Conservation (phyloP, 1,139 yeast species). For the Candida sp. region DNA sequence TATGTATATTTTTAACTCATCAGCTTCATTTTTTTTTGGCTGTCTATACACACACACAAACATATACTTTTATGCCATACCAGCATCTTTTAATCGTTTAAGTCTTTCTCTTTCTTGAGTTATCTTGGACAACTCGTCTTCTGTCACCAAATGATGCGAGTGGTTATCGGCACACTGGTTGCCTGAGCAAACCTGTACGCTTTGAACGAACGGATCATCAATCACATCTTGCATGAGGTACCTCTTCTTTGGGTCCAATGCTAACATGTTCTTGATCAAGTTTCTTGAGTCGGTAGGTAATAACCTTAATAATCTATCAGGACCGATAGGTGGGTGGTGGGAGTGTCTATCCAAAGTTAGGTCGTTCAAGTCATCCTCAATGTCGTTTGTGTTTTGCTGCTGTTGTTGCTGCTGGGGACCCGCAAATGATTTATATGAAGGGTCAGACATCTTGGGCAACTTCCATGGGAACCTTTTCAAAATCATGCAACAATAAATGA, state of each 20-base stretch:
- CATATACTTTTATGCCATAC: slow-evolving; percentile 11
- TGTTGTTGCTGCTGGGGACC: slow-evolving; percentile 14
- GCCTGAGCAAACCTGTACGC: slow-evolving; percentile 33
- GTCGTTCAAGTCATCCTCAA: slow-evolving; percentile 9
- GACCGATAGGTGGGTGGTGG: slow-evolving; percentile 23
- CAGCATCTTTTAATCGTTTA: slow-evolving; percentile 20
- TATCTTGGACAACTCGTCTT: slow-evolving; percentile 52
- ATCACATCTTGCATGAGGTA: slow-evolving; percentile 33
- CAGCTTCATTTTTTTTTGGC: background rate
- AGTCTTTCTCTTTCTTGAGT: slow-evolving; percentile 41
- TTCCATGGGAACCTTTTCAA: slow-evolving; percentile 82
- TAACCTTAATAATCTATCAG: slow-evolving; percentile 37
- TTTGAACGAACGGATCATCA: slow-evolving; percentile 28
- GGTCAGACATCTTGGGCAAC: slow-evolving; percentile 63
- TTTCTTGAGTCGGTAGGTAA: slow-evolving; percentile 40
- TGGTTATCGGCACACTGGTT: slow-evolving; percentile 31
- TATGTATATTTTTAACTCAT: background rate
- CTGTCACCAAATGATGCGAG: slow-evolving; percentile 60
- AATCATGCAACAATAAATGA: slow-evolving; percentile 77
- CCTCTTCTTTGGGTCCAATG: slow-evolving; percentile 30
- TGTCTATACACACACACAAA: background rate
- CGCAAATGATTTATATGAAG: slow-evolving; percentile 47
- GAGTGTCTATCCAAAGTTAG: slow-evolving; percentile 9
- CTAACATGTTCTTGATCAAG: slow-evolving; percentile 39
- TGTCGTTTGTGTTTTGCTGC: background rate